Evolutionary conservation across 345 rosid genomes (phyloP).

Genomic region (Rhodamnia rubescens): DNA sequence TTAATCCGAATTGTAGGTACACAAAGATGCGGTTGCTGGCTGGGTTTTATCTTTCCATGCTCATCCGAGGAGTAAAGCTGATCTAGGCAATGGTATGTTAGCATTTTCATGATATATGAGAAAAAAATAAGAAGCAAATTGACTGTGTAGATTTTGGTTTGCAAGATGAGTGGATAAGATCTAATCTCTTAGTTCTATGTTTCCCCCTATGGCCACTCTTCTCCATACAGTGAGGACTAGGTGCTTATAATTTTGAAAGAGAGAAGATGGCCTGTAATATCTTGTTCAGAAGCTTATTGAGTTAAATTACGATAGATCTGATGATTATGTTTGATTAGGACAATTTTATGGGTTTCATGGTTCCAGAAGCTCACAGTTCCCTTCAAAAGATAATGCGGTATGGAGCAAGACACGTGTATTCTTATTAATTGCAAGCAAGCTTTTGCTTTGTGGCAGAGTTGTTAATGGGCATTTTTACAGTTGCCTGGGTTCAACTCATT

Average conservation of each 20-base stretch:
- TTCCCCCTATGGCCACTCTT: not conserved
- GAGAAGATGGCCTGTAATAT: not conserved
- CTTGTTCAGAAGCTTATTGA: not conserved
- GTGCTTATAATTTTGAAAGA: not conserved
- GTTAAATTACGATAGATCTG: not conserved
- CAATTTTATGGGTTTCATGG: slow-evolving; percentile 81
- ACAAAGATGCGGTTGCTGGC: slow-evolving; percentile 39
- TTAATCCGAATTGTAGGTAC: slow-evolving; percentile 7
- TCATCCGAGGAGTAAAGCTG: slow-evolving; percentile 30
- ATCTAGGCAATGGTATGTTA: slow-evolving; percentile 38
- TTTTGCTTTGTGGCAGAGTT: not conserved
- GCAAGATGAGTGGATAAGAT: too few relatives aligned
- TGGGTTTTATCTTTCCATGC: slow-evolving; percentile 88
- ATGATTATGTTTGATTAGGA: slow-evolving; percentile 31
- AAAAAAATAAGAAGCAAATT: not conserved
- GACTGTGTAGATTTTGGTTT: not conserved
- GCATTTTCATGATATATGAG: not conserved
- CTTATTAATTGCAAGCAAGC: not conserved
- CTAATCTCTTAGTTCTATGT: not conserved
- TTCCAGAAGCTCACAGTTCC: slow-evolving; percentile 65
- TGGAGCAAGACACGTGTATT: not conserved
- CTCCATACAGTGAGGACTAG: not conserved
- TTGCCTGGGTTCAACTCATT: not conserved
- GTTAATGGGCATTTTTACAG: not conserved
- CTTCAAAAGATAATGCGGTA: slow-evolving; percentile 46